Conservation (phyloP, 2,329 filamentous ascomycete species). For the Tolypocladium sp. region DNA sequence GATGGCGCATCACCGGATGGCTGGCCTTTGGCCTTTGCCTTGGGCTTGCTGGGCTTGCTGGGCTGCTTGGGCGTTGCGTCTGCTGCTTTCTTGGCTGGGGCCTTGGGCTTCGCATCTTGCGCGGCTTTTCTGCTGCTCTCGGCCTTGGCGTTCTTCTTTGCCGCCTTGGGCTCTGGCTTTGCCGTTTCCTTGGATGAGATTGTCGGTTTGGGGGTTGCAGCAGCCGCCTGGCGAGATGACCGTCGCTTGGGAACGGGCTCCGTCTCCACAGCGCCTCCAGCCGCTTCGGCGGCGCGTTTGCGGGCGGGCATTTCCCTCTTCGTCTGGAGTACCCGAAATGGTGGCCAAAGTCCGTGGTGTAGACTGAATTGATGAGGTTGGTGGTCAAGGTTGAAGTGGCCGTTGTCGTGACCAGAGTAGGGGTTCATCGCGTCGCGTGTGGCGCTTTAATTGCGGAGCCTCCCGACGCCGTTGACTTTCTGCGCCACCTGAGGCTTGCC, state of each 20-base stretch:
- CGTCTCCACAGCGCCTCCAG: constrained; percentile 2
- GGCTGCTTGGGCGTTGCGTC: neutral
- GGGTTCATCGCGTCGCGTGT: neutral
- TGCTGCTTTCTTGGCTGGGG: neutral
- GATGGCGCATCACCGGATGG: neutral
- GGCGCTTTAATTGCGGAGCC: neutral
- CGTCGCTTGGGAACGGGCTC: constrained; percentile 16
- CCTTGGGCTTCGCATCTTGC: neutral
- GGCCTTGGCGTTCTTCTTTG: neutral
- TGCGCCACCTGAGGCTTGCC: neutral
- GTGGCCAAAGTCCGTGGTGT: neutral
- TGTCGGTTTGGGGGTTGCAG: neutral
- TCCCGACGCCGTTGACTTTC: neutral
- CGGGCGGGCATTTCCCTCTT: neutral
- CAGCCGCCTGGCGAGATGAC: constrained; percentile 15
- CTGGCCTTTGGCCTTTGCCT: neutral
- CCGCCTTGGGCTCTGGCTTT: neutral
- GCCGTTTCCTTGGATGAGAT: neutral
- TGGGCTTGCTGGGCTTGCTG: neutral
- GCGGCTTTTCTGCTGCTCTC: neutral
- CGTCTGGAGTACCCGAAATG: rapidly evolving
- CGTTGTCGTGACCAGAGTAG: neutral
- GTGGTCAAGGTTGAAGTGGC: neutral
- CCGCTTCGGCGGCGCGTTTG: neutral
- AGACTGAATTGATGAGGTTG: neutral